Percentiles rank a stretch among this genome's conserved stretches.
These are phyloP conservation scores for Mycena leptocephala DNA, from an alignment of 768 basidiomycete genomes.

Conservation along the genomic window DNA sequence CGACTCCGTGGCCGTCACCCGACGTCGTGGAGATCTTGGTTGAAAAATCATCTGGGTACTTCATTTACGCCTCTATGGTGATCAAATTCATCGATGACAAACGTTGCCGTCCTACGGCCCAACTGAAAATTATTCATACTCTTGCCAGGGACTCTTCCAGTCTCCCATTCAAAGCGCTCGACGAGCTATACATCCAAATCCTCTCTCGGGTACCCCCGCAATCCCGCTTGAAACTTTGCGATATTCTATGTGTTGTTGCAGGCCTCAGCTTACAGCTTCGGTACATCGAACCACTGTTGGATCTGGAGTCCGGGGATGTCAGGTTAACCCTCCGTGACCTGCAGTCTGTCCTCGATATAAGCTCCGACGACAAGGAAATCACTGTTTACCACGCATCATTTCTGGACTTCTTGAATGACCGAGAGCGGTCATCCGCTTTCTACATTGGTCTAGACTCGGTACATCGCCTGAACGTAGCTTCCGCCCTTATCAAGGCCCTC, in stretches of 20 bases:
- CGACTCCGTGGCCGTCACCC: not conserved
- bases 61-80: not conserved
- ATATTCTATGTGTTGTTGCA: not conserved
- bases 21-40: not conserved
- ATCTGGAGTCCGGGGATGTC: not conserved
- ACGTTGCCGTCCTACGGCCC: not conserved
- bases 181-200: not conserved
- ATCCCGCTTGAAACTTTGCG: not conserved
- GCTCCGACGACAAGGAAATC: not conserved
- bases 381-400: not conserved
- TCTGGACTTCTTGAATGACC: not conserved
- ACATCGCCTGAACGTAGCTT: not conserved
- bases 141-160: not conserved
- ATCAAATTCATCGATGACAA: constrained; percentile 8
- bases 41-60: not conserved
- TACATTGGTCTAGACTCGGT: not conserved
- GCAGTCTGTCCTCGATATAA: not conserved
- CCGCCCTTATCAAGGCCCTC: not conserved
- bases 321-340: not conserved
- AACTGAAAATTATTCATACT: not conserved
- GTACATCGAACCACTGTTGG: not conserved
- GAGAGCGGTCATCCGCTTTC: not conserved
- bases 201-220: not conserved
- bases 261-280: not conserved
- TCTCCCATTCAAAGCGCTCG: not conserved